Percentiles rank a stretch among this genome's conserved stretches.
phyloP scores from a whole-genome alignment of 805 yeast genomes.

The Clavispora santaluciae region DNA sequence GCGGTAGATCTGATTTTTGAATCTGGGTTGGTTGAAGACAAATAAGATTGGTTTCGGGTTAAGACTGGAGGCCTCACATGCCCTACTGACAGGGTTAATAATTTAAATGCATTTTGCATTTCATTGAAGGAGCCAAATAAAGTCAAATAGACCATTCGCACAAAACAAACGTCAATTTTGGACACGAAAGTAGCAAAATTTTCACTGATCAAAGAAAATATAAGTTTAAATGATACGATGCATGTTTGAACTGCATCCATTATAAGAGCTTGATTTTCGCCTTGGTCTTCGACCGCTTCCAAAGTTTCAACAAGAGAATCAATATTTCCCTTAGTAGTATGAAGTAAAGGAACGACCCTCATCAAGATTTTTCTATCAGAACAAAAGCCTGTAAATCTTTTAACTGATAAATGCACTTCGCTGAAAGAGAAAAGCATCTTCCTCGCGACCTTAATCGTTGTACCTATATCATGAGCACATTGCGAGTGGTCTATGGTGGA shows the following conservation, averaged over 20 bases:
- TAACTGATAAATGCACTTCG: constrained; percentile 57
- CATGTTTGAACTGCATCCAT: constrained; percentile 28
- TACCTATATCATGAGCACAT: constrained; percentile 10
- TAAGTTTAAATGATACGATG: constrained; percentile 46
- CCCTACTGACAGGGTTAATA: constrained; percentile 17
- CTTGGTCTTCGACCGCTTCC: constrained; percentile 42
- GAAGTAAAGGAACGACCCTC: constrained; percentile 48
- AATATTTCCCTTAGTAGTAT: constrained; percentile 49
- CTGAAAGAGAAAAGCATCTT: constrained; percentile 59
- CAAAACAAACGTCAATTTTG: constrained; percentile 57
- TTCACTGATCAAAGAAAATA: constrained; percentile 44
- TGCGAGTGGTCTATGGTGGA: not conserved
- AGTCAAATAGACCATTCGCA: constrained; percentile 23
- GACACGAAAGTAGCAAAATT: constrained; percentile 47
- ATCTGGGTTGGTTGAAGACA: constrained; percentile 1
- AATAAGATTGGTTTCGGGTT: constrained; percentile 6
- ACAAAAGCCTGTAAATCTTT: constrained; percentile 55
- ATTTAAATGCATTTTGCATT: constrained; percentile 58
- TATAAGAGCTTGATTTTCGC: constrained; percentile 27
- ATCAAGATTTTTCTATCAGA: constrained; percentile 50
- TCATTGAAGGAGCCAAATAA: constrained; percentile 62
- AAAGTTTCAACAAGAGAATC: constrained; percentile 54
- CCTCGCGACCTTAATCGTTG: constrained; percentile 45
- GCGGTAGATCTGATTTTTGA: constrained; percentile 7
- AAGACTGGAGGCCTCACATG: not conserved